Evolutionary conservation across 2,329 filamentous ascomycete genomes (phyloP).

Genomic region (Penicillium sp.): DNA sequence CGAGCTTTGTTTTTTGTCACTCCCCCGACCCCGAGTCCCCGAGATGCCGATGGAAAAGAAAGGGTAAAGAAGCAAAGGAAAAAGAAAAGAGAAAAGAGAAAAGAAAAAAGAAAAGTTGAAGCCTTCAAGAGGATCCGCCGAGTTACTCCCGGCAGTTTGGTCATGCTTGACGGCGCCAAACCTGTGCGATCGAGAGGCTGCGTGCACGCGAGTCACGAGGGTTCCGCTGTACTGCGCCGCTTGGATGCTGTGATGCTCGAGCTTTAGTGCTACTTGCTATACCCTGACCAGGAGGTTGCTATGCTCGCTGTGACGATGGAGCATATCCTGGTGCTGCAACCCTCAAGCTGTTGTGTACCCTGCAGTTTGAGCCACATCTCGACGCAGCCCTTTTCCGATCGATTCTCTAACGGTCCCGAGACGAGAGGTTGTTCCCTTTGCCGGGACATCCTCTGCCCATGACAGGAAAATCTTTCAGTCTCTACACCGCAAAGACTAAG

Average conservation of each 20-base stretch:
- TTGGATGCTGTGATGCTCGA: slow-evolving; percentile 2
- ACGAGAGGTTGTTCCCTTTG: neutral
- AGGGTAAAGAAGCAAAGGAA: too few species aligned
- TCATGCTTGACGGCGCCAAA: slow-evolving; percentile 23
- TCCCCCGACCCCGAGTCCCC: too few species aligned
- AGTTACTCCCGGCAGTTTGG: slow-evolving; percentile 16
- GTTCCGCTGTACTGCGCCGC: neutral
- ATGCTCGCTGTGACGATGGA: too few species aligned
- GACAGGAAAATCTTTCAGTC: slow-evolving; percentile 17
- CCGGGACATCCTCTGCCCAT: slow-evolving; percentile 1
- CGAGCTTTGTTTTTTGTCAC: slow-evolving; percentile 22
- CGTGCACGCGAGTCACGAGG: slow-evolving; percentile 25
- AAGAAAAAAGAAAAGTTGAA: too few species aligned
- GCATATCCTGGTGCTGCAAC: too few species aligned
- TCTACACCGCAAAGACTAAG: slow-evolving; percentile 13
- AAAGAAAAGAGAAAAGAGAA: too few species aligned
- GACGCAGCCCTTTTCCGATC: neutral
- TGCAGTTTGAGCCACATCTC: slow-evolving; percentile 1
- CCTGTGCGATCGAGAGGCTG: slow-evolving; percentile 18
- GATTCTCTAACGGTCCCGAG: slow-evolving; percentile 1
- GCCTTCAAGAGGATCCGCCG: too few species aligned
- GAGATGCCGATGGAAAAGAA: too few species aligned
- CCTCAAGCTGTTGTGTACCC: slow-evolving; percentile 1
- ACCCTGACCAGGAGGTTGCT: too few species aligned
- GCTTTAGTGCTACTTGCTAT: neutral